These are phyloP conservation scores for Fallopia convolvulus DNA, from an alignment of 148 eudicot genomes.

Conservation along the genomic window DNA sequence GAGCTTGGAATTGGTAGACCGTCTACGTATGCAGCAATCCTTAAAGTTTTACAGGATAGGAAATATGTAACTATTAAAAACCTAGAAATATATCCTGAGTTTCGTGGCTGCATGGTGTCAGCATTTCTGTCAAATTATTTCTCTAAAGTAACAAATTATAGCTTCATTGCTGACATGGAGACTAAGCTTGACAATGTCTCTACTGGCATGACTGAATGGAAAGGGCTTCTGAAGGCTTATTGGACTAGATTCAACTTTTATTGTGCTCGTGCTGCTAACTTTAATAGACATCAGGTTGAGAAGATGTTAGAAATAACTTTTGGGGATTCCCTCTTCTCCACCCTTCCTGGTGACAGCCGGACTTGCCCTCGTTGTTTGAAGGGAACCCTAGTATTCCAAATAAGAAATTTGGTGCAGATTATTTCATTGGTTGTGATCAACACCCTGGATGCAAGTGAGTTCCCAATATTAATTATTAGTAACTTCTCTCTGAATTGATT, in stretches of 20 bases:
- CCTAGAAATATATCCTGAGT: conserved; percentile 64
- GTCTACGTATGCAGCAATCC: conserved; percentile 83
- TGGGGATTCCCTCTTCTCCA: conserved; percentile 62
- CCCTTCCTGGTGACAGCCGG: conserved; percentile 68
- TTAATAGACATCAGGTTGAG: conserved; percentile 90
- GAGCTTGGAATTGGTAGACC: conserved; percentile 99
- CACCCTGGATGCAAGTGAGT: conserved; percentile 97
- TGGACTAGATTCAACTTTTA: conserved; percentile 85
- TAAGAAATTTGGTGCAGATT: conserved; percentile 91
- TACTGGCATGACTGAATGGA: conserved; percentile 92
- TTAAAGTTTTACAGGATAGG: conserved; percentile 85
- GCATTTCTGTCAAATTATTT: conserved; percentile 81
- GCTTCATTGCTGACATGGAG: conserved; percentile 98
- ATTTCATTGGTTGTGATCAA: conserved; percentile 94
- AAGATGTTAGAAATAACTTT: conserved; percentile 91
- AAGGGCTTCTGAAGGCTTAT: conserved; percentile 76
- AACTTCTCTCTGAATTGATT: background rate
- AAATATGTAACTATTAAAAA: conserved; percentile 67
- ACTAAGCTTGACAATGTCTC: conserved; percentile 95
- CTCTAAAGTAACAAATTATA: conserved; percentile 83
- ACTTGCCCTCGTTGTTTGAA: conserved; percentile 79
- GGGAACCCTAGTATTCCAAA: conserved; percentile 78
- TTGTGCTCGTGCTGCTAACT: conserved; percentile 53
- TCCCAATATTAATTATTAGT: background rate
- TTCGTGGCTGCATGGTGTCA: conserved; percentile 98